phyloP scores from a whole-genome alignment of 139 green algal species.

The Ettlia oleoabundans region DNA sequence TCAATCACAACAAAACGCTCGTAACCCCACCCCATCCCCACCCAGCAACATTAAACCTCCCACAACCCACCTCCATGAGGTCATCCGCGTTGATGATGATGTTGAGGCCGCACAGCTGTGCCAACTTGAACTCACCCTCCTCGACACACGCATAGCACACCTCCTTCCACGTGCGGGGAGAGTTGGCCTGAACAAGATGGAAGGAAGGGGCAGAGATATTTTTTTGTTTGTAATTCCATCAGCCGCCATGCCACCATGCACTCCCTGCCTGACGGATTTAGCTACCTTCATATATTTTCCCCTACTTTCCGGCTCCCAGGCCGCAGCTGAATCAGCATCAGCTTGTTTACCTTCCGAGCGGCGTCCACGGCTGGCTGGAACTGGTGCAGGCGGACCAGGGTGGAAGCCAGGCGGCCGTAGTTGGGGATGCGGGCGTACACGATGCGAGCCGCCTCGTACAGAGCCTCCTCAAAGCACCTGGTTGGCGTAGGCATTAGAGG shows the following conservation, averaged over 20 bases:
- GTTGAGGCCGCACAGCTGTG: conserved; percentile 96
- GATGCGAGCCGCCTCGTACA: conserved; percentile 94
- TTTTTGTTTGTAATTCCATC: no score
- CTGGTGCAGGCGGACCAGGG: conserved; percentile 88
- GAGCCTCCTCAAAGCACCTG: conserved; percentile 87
- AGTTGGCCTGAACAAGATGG: conserved; percentile 76
- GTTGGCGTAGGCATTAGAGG: no score
- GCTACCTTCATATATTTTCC: no score
- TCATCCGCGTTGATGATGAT: conserved; percentile 99
- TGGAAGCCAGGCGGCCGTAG: conserved; percentile 91
- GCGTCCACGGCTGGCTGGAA: conserved; percentile 95
- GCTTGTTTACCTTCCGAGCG: conserved; percentile 83
- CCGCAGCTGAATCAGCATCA: background rate
- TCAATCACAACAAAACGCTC: background rate
- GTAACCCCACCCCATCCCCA: no score
- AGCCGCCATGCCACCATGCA: no score
- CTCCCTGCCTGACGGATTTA: no score
- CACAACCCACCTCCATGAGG: conserved; percentile 87
- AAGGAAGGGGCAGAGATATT: no score
- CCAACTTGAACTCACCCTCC: conserved; percentile 94
- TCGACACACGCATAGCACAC: conserved; percentile 98
- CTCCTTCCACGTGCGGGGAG: conserved; percentile 95
- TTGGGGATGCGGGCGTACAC: conserved; percentile 96
- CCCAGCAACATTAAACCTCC: background rate
- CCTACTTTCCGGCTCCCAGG: background rate